Evolutionary conservation across 2,329 filamentous ascomycete species (phyloP).

Genomic region (Paecilomyces dactylethromorphus): DNA sequence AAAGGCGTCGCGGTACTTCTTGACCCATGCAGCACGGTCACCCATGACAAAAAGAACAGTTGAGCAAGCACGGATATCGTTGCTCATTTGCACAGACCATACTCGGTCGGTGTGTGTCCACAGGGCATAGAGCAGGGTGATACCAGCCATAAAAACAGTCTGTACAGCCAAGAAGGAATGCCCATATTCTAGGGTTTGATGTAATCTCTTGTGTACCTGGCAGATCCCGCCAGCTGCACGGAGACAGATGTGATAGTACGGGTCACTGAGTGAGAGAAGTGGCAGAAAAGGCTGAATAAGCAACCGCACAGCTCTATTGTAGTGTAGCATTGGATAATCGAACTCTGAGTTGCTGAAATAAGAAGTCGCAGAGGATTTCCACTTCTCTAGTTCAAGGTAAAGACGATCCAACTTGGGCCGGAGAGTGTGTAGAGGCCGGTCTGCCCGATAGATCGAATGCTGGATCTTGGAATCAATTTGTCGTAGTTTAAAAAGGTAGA

Average conservation of each 20-base stretch:
- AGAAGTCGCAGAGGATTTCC: conserved; percentile 35
- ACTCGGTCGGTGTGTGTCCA: conserved; percentile 40
- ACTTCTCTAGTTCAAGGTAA: conserved; percentile 41
- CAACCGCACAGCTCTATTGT: conserved; percentile 44
- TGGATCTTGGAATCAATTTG: conserved; percentile 45
- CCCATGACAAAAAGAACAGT: conserved; percentile 46
- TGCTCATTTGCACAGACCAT: conserved; percentile 44
- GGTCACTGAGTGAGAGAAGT: conserved; percentile 39
- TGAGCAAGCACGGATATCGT: conserved; percentile 45
- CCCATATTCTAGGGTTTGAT: conserved; percentile 32
- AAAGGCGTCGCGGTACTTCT: conserved; percentile 43
- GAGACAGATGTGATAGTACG: conserved; percentile 40
- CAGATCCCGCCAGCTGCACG: conserved; percentile 31
- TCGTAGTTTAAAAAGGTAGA: conserved; percentile 41
- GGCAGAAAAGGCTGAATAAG: conserved; percentile 47
- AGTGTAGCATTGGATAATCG: conserved; percentile 46
- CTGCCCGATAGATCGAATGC: conserved; percentile 47
- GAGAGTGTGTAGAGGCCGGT: conserved; percentile 38
- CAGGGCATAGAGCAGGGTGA: conserved; percentile 30
- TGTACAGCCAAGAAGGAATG: conserved; percentile 34
- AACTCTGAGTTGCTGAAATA: conserved; percentile 32
- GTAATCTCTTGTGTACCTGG: conserved; percentile 30
- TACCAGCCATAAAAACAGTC: conserved; percentile 32
- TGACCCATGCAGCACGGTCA: conserved; percentile 43
- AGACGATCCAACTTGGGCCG: conserved; percentile 43